Evolutionary conservation across 2,329 filamentous ascomycete species (phyloP), one percentile per base, ranked within the genome.

Genomic region (Pseudonectria foliicola): DNA sequence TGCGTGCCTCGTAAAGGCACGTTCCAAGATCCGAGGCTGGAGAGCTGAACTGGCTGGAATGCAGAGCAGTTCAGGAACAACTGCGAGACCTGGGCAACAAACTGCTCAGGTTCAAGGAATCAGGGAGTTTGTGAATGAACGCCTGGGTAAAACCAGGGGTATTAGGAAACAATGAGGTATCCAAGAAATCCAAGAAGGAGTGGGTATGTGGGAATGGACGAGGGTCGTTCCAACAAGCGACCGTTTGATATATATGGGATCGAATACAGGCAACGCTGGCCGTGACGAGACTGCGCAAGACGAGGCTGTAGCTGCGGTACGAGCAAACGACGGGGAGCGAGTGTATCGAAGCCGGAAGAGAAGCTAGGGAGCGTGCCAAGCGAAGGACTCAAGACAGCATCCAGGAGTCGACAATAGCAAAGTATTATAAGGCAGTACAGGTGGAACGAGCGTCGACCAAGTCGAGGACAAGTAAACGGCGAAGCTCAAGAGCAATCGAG

Each of bases 1-100:
- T 62, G 71, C 73, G 76, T 71, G 73, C 71, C 59, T 46, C 33
- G 39, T 31, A 27, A 29, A 53, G 49, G 46, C 50, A 54, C 49
- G 45, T 35, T 41, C 35, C 34, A 41, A 43, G 26, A 10, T 42
- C 33, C 29, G 39, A 40, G 33, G 35, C 30, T 39, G 34, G 14
- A 38, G 33, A 27, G 31, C 39, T 35, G 14, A 29, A 36, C 33
- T 32, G 39, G 29, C 42, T 42, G 31, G 37, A 27, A 13, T 31
- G 29, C 33, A 38, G 37, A 35, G 34, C 25, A 29, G 28, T 40
- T 31, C 30, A 30, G 30, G 29, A 30, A 48, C 34, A 46, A 38
- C 37, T 30, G 30, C 31, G 26, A 26, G 21, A 25, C 10, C 16
- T 26, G n/a, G 23, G 23, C 33, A 13, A 36, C 15, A 38, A n/a